Evolutionary conservation across 2,329 filamentous ascomycete species (phyloP), one percentile per base, ranked within the genome.

Genomic region (Didymella pomorum): DNA sequence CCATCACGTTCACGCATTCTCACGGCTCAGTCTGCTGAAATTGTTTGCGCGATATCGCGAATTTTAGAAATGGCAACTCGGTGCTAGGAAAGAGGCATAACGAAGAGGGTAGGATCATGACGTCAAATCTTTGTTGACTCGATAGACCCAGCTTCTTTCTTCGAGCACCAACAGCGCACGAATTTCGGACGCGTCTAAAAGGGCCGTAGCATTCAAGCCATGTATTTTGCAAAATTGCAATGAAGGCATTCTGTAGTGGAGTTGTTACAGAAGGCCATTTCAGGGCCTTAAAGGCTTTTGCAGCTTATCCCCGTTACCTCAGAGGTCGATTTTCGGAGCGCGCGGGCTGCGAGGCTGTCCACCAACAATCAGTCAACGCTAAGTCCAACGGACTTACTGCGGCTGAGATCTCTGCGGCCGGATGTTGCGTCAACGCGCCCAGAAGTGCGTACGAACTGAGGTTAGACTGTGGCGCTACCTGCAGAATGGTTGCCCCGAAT

Each of bases 401-500:
- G 37, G 55, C 43, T 25, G 35, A 28, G 43, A 52, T 52, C 21
- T 44, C 33, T 48, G 43, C 29, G 16, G 12, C 35, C 43, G 55
- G 20, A 20, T 29, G 21, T 52, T 51, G 43, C 54, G 54, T 52
- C 43, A 47, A 23, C 21, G 12, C 9, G 12, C 39, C 44, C 6
- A n/a, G 12, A 25, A 10, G 20, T 20, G 3, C 14, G 52, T 48
- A 58, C 55, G 55, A 58, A 44, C 16, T 44, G 21, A 44, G 55
- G 55, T 52, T 58, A 58, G 55, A 42, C 42, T 25, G 46, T 12
- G 44, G 43, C 20, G 28, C 23, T 28, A 43, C 28, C 35, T 39
- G 48, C 21, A 42, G 21, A 25, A 39, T 20, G 18, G 35, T 39
- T 39, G 37, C 37, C 18, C 37, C 23, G 11, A n/a, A 16, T 3